phyloP scores from a whole-genome alignment of 2,329 filamentous ascomycete genomes.

The Hypomyces perniciosus region DNA sequence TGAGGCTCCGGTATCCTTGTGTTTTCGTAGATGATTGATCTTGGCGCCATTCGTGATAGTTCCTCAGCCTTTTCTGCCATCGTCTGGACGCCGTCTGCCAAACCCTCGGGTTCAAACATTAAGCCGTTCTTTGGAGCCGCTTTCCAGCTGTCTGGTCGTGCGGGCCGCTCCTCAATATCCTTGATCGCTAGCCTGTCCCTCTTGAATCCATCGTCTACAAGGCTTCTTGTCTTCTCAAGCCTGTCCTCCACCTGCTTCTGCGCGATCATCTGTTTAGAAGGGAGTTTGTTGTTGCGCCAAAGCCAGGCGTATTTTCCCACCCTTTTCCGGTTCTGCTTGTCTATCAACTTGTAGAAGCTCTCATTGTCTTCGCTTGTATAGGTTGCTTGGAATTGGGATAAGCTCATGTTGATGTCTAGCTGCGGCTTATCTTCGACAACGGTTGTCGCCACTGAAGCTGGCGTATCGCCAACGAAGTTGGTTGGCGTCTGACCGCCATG shows the following conservation, averaged over 20 bases:
- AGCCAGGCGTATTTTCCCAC: slow-evolving; percentile 85
- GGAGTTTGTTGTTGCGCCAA: slow-evolving; percentile 82
- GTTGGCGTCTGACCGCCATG: slow-evolving; percentile 52
- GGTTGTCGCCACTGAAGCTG: slow-evolving; percentile 48
- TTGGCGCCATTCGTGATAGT: slow-evolving; percentile 67
- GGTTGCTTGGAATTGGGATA: slow-evolving; percentile 80
- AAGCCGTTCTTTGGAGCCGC: slow-evolving; percentile 70
- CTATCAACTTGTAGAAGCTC: slow-evolving; percentile 86
- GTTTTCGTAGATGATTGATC: slow-evolving; percentile 72
- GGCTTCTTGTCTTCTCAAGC: slow-evolving; percentile 38
- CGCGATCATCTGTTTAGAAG: slow-evolving; percentile 68
- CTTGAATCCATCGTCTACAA: slow-evolving; percentile 52
- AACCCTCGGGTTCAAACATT: slow-evolving; percentile 73
- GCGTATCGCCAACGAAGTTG: slow-evolving; percentile 67
- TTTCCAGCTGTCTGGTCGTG: slow-evolving; percentile 72
- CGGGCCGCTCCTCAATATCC: slow-evolving; percentile 64
- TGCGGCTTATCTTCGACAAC: slow-evolving; percentile 36
- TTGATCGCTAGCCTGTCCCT: slow-evolving; percentile 57
- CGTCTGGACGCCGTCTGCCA: slow-evolving; percentile 56
- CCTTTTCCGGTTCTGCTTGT: slow-evolving; percentile 80
- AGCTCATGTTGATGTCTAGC: slow-evolving; percentile 70
- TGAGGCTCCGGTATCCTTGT: slow-evolving; percentile 63
- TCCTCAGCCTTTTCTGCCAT: slow-evolving; percentile 62
- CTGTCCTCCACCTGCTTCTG: slow-evolving; percentile 57
- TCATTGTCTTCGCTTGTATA: slow-evolving; percentile 99